Evolutionary conservation across 2,329 filamentous ascomycete species (phyloP).

Genomic region (Xylariaceae sp.): DNA sequence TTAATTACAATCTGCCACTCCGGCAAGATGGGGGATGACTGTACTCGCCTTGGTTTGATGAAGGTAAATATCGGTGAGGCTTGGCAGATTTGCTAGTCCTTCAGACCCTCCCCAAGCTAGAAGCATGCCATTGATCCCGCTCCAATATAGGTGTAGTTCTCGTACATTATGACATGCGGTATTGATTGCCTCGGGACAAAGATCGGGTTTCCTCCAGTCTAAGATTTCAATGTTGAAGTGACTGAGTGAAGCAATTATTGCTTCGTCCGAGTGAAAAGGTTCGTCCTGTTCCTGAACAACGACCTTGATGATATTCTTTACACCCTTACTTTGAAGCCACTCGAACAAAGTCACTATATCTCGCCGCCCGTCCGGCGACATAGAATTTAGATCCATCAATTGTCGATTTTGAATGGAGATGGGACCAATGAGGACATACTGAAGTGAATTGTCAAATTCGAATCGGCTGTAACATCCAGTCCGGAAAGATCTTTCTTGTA

Average conservation of each 20-base stretch:
- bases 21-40: background rate
- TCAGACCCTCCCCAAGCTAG: background rate
- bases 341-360: background rate
- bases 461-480: background rate
- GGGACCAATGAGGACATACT: background rate
- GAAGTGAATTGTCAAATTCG: background rate
- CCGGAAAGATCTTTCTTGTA: background rate
- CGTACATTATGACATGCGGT: background rate
- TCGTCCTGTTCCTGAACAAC: background rate
- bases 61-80: background rate
- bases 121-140: background rate
- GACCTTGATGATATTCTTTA: background rate
- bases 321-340: background rate
- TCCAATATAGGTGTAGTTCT: background rate
- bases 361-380: background rate
- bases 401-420: background rate
- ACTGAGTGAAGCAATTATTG: background rate
- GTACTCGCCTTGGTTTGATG: background rate
- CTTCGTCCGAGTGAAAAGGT: background rate
- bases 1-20: background rate
- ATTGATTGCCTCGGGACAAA: background rate
- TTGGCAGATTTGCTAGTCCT: background rate
- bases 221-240: background rate
- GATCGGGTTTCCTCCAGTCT: background rate
- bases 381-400: background rate